These are phyloP conservation scores for Alternaria sp. DNA, from an alignment of 2,329 filamentous ascomycete species.

Conservation along the genomic window DNA sequence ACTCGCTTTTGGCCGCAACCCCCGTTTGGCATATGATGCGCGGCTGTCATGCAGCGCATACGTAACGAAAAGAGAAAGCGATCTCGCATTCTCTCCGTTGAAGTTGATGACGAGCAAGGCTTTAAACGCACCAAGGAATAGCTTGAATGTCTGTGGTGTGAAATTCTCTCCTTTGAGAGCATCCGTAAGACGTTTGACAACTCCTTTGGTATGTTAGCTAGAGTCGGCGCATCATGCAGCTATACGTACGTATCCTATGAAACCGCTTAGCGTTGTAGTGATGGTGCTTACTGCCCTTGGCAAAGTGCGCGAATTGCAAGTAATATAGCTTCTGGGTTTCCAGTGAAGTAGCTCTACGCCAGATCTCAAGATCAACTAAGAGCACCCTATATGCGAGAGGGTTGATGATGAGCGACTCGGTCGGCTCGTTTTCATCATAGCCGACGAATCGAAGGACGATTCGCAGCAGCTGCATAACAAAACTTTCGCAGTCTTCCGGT, in stretches of 20 bases:
- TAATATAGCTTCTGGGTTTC: conserved; percentile 90
- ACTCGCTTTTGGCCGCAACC: conserved; percentile 48
- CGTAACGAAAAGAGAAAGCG: conserved; percentile 89
- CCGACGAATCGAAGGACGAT: conserved; percentile 87
- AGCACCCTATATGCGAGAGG: conserved; percentile 92
- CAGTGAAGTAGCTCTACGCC: conserved; percentile 76
- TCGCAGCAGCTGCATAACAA: conserved; percentile 71
- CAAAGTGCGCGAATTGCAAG: conserved; percentile 88
- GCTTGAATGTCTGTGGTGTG: conserved; percentile 73
- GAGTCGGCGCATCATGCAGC: not conserved
- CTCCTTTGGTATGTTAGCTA: conserved; percentile 64
- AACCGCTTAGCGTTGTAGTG: conserved; percentile 90
- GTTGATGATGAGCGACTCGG: conserved; percentile 93
- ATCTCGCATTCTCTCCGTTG: conserved; percentile 84
- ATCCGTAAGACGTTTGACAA: conserved; percentile 89
- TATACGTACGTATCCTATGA: conserved; percentile 82
- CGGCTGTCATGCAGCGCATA: conserved; percentile 80
- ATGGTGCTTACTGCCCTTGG: conserved; percentile 87
- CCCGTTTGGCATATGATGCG: conserved; percentile 51
- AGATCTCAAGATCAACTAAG: conserved; percentile 91
- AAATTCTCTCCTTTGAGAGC: conserved; percentile 87
- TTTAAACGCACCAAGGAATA: conserved; percentile 82
- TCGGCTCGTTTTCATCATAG: conserved; percentile 80
- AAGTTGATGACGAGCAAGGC: conserved; percentile 82
- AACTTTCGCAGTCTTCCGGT: conserved; percentile 57